Evolutionary conservation across 257 asterid species (phyloP).

Genomic region (Nicotiana obtusifolia): DNA sequence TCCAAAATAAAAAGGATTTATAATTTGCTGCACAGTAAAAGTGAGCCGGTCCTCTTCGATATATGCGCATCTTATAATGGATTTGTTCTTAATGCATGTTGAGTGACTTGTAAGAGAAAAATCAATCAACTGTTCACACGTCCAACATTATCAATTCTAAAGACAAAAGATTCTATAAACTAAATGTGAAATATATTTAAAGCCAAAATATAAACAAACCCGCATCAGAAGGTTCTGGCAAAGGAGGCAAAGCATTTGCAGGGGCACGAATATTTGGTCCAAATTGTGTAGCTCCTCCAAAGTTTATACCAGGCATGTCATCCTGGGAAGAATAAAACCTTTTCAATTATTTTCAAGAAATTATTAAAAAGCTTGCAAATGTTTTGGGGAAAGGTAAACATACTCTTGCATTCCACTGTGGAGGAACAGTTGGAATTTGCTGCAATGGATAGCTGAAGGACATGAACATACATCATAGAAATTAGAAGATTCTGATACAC

Average conservation of each 20-base stretch:
- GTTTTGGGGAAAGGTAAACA: constrained; percentile 4
- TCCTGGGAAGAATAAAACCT: constrained; percentile 22
- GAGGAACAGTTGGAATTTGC: neutral
- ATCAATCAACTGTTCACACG: neutral
- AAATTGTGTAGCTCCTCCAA: constrained; percentile 9
- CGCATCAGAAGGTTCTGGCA: neutral
- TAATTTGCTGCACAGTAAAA: neutral
- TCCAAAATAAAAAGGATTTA: neutral
- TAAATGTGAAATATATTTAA: neutral
- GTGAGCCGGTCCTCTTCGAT: neutral
- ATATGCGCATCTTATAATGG: neutral
- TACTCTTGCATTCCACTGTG: constrained; percentile 22
- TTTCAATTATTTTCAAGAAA: neutral
- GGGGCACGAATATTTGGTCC: constrained; percentile 14
- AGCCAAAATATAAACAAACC: neutral
- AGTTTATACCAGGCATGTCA: constrained; percentile 7
- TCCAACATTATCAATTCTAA: neutral
- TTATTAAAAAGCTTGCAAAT: neutral
- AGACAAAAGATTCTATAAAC: neutral
- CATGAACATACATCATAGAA: constrained; percentile 1
- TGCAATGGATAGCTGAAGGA: constrained; percentile 28
- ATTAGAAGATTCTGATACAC: constrained; percentile 5
- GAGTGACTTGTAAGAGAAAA: neutral
- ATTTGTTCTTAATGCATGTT: neutral
- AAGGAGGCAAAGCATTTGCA: neutral